These are phyloP conservation scores for Juglanconis oblonga DNA, from an alignment of 2,329 filamentous ascomycete genomes.

Conservation along the genomic window DNA sequence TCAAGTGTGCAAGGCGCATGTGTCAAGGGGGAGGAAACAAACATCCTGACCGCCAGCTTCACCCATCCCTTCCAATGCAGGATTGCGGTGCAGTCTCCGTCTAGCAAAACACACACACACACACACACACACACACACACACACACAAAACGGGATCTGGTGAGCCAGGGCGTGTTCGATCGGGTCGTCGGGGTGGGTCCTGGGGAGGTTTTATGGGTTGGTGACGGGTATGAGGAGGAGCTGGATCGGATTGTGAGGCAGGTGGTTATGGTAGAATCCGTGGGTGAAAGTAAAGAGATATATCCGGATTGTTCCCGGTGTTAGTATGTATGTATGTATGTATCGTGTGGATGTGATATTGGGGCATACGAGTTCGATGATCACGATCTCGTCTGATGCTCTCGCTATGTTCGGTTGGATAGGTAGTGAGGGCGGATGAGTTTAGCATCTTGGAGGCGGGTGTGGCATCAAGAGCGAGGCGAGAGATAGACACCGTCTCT, in stretches of 20 bases:
- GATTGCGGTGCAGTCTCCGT: no score
- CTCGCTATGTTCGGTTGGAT: conserved; percentile 32
- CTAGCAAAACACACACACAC: no score
- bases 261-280: conserved; percentile 31
- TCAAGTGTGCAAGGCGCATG: no score
- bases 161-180: fast-evolving
- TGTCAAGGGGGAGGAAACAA: no score
- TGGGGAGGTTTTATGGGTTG: no score
- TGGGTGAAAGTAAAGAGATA: conserved; percentile 13
- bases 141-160: fast-evolving
- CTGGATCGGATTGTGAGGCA: conserved; percentile 30
- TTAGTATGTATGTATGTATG: no score
- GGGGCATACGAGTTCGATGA: conserved; percentile 39
- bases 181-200: fast-evolving
- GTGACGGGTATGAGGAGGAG: conserved; percentile 18
- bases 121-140: no score
- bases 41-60: no score
- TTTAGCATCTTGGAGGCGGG: conserved; percentile 11
- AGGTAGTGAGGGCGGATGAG: not conserved
- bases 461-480: not conserved
- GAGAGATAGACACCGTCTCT: not conserved
- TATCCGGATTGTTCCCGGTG: conserved; percentile 34
- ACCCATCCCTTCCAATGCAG: no score
- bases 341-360: conserved; percentile 41
- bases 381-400: conserved; percentile 39